A percentile compares a stretch with the other conserved stretches of the same genome.
Conservation (phyloP, 2,329 filamentous ascomycete species). For the Cladosporium oxysporum region DNA sequence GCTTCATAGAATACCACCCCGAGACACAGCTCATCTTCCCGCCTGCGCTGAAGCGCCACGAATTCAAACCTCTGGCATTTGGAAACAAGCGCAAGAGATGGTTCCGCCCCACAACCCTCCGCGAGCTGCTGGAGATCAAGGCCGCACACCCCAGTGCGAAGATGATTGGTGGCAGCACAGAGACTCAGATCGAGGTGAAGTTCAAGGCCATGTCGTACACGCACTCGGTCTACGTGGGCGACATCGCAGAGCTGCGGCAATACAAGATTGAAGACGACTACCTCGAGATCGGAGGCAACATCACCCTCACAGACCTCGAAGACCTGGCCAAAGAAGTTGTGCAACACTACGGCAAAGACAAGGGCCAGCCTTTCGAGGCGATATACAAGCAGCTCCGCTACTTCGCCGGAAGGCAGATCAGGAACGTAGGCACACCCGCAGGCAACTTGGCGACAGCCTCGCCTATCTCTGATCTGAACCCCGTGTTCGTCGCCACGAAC, state of each 20-base stretch:
- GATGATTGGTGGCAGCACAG: slow-evolving; percentile 92
- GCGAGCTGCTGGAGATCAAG: slow-evolving; percentile 92
- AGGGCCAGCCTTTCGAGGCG: slow-evolving; percentile 80
- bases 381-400: slow-evolving; percentile 93
- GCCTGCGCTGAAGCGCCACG: slow-evolving; percentile 77
- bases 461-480: slow-evolving; percentile 94
- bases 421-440: slow-evolving; percentile 95
- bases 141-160: slow-evolving; percentile 80
- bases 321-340: slow-evolving; percentile 77
- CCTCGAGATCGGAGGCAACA: slow-evolving; percentile 90
- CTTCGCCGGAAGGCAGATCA: slow-evolving; percentile 92
- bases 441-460: slow-evolving; percentile 93
- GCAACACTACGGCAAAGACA: slow-evolving; percentile 70
- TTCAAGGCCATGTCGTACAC: slow-evolving; percentile 94
- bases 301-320: slow-evolving; percentile 89
- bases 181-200: slow-evolving; percentile 97
- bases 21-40: slow-evolving; percentile 96
- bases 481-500: slow-evolving; percentile 85
- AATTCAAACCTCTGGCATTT: slow-evolving; percentile 79
- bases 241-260: slow-evolving; percentile 84
- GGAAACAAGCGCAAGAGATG: slow-evolving; percentile 94
- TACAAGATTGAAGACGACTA: slow-evolving; percentile 78
- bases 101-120: slow-evolving; percentile 84
- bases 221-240: slow-evolving; percentile 87
- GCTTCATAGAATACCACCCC: slow-evolving; percentile 91